Evolutionary conservation across 345 rosid species (phyloP), one percentile per base, ranked within the genome.

Genomic region (Kandelia obovata): DNA sequence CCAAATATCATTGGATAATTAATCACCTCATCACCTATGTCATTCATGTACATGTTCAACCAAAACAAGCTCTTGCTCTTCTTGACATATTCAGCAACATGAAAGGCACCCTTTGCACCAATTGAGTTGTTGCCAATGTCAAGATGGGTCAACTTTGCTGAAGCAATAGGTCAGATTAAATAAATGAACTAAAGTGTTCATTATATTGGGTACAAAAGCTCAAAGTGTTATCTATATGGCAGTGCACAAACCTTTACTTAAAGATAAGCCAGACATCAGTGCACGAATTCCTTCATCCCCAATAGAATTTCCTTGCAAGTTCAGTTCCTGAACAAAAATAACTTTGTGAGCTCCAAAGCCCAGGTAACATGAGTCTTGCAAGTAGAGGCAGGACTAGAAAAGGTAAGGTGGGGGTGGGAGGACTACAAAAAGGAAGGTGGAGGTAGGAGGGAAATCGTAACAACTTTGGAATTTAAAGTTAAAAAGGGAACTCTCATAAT

Each of bases 41-140:
- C 98, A 79, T 94, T 91, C 98, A 94, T 94, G 85, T 94, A 91
- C 71, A 94, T 80, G 78, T 94, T 94, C 83, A 94, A 58, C 97
- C 97, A 94, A 47, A 91, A 88, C 86, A 94, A 82, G 82, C 84
- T 84, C 86, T 91, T 91, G 91, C 84, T 86, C 80, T 77, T 91
- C 87, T 86, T 94, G 71, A 89, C 65, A 81, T 91, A 94, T 74
- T 88, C 97, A 68, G 97, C 91, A 59, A 87, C 86, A 58, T 86
- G 84, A 71, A 81, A 84, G 60, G 98, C 92, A 66, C 98, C 98
- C 79, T 87, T 88, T 74, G 90, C 85, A 25, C 82, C 74, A 59
- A 94, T 87, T 35, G 97, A 89, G 80, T 91, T 94, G 89, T 94
- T 94, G 65, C 98, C 98, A 66, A 91, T 80, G 82, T 94, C 97